Base-by-base conservation (phyloP, 768 basidiomycete genomes). In the Cystobasidiopsis lactophilus region DNA sequence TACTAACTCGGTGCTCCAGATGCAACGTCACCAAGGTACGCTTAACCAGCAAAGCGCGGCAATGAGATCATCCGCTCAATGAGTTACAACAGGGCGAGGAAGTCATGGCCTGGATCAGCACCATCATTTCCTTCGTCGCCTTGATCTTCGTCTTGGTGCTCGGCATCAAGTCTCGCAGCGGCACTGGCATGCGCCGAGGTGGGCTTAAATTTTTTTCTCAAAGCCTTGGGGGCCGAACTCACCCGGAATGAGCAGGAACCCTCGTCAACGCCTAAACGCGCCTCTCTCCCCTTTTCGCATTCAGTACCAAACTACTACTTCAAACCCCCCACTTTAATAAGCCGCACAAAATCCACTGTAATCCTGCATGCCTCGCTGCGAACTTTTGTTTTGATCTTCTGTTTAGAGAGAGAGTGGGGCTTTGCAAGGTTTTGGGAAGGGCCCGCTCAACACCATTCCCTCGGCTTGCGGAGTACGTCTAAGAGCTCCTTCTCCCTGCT, bases 401-500 rank as follows among this genome's bases (percentile, higher is more conserved):
- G n/a, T n/a, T n/a, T n/a, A n/a, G n/a, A n/a, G n/a, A n/a, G n/a
- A n/a, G n/a, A n/a, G n/a, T n/a, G n/a, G n/a, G n/a, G n/a, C n/a
- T n/a, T n/a, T n/a, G n/a, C n/a, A n/a, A n/a, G n/a, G n/a, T n/a
- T n/a, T n/a, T n/a, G n/a, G n/a, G n/a, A n/a, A n/a, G n/a, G n/a
- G n/a, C n/a, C 14, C 45, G 29, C 30, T 47, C 21, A 26, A 18
- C 21, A 13, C 84, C 82, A 85, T 14, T 77, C 74, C 53, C 63
- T 70, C 1, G 84, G 78, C 33, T 68, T 71, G 63, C 69, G 75
- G 54, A 89, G 65, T 0, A 79, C 74, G 29, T 72, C 68, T 31
- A 82, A 58, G 31, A 85, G 60, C 49, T 72, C 72, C 18, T 73
- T 78, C 63, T 88, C 85, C 53, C 75, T 74, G 10, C 77, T 77